Conservation (phyloP, 164 flowering plant genomes). For the Echeveria elegans region DNA sequence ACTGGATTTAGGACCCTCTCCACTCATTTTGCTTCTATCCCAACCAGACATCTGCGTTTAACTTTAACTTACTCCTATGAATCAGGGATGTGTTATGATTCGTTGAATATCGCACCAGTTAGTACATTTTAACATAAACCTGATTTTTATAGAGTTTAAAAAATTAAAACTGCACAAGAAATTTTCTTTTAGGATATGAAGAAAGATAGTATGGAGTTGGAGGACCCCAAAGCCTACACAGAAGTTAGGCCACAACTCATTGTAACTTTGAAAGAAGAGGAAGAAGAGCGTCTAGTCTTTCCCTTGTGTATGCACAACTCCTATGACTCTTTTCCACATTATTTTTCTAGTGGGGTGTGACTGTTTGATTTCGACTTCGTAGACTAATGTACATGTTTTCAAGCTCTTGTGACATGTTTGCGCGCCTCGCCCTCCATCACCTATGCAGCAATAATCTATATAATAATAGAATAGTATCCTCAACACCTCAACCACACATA, state of each 20-base stretch:
- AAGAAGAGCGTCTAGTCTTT: conserved; percentile 5
- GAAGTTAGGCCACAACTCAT: neutral
- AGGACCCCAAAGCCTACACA: conserved; percentile 3
- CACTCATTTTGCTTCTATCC: neutral
- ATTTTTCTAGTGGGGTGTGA: conserved; percentile 3
- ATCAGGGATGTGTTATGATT: too few species aligned
- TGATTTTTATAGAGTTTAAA: neutral
- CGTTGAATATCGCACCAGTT: too few species aligned
- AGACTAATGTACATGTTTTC: conserved; percentile 1
- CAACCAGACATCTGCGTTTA: neutral
- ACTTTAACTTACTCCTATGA: neutral
- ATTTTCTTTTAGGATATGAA: neutral
- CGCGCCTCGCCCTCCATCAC: conserved; percentile 1
- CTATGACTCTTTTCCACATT: neutral
- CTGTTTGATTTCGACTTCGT: neutral
- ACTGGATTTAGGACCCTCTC: neutral
- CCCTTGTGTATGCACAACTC: neutral
- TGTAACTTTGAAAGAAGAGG: conserved; percentile 2
- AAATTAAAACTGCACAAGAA: too few species aligned
- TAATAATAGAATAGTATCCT: too few species aligned
- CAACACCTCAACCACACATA: too few species aligned
- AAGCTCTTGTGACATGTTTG: conserved; percentile 7
- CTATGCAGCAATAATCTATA: neutral
- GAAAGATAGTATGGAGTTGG: neutral
- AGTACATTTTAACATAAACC: neutral